Base-by-base conservation (phyloP, 129 eudicot species). In the Helianthus tuberosus region DNA sequence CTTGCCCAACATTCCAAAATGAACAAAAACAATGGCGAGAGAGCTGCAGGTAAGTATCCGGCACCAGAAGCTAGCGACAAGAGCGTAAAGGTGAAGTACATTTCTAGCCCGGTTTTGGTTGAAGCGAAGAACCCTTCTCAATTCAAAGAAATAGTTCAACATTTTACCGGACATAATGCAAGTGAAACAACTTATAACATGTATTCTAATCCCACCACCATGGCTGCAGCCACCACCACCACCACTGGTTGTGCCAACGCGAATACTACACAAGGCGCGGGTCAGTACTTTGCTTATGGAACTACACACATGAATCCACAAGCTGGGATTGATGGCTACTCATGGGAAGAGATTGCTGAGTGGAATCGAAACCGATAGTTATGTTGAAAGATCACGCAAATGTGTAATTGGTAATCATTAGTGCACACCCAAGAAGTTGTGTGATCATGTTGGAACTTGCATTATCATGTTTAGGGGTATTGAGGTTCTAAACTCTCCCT, bases 21-120 rank as follows among this genome's bases (percentile, higher is more conserved):
- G 78, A 36, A 49, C 62, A 64, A 32, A 32, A 79, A 11, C 68
- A 54, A 44, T 16, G 59, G 51, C 1, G 13, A 32, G n/a, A 68
- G 75, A 68, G 75, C 41, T 46, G 53, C 68, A 3, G 68, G 44
- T n/a, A 78, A 71, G 67, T 71, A 35, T 54, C 67, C 65, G 54
- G 36, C 65, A 49, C 49, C 50, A 15, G 50, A 71, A 71, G 43
- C 70, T 8, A 50, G 72, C 16, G 66, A 50, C 38, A 79, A 72
- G 29, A 13, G 61, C 54, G 44, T 83, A 47, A 83, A 83, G 51
- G 85, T 86, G 38, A 86, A 86, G 83, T 86, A 86, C 77, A 86
- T 86, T 60, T 79, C 87, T 1, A 83, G 85, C 73, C 90, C 90
- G 12, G 77, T 86, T 46, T 55, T 80, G 76, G 76, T 86, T 43